A percentile compares a stretch with the other conserved stretches of the same genome.
These are phyloP conservation scores for Neurospora sp. DNA, from an alignment of 495 filamentous ascomycete genomes.

Conservation along the genomic window DNA sequence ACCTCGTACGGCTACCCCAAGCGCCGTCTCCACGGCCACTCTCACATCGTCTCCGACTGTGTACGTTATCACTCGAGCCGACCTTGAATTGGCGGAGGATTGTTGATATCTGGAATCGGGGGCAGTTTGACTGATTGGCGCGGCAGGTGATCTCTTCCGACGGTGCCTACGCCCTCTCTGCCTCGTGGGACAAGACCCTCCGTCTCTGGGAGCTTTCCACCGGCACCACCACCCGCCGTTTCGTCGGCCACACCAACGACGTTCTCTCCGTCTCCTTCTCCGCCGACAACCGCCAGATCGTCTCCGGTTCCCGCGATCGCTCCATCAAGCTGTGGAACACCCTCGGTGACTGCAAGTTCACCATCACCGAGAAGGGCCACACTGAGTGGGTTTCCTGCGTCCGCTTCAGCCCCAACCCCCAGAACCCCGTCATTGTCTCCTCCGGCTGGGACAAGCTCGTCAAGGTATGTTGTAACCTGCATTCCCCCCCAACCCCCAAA, in stretches of 20 bases:
- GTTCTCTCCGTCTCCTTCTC: conserved; percentile 99
- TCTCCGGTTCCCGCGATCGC: conserved; percentile 94
- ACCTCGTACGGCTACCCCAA: conserved; percentile 96
- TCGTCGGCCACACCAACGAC: conserved; percentile 98
- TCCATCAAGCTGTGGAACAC: conserved; percentile 99
- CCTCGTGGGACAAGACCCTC: conserved; percentile 99
- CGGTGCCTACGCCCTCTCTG: conserved; percentile 96
- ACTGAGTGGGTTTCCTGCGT: conserved; percentile 99
- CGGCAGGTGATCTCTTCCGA: conserved; percentile 97
- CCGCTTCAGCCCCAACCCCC: conserved; percentile 98
- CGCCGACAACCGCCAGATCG: conserved; percentile 99
- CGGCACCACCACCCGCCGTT: conserved; percentile 91
- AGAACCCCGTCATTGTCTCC: conserved; percentile 99
- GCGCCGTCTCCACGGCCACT: conserved; percentile 95
- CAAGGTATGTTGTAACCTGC: conserved; percentile 64
- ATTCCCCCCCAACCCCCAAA: not conserved
- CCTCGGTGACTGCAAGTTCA: conserved; percentile 99
- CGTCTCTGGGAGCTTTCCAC: conserved; percentile 98
- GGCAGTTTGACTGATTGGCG: conserved; percentile 21
- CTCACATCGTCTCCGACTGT: conserved; percentile 99
- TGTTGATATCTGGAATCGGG: conserved; percentile 4
- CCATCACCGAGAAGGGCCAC: conserved; percentile 99
- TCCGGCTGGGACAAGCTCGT: conserved; percentile 99
- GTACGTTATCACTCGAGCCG: conserved; percentile 48
- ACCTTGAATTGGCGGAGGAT: not conserved